A percentile compares a stretch with the other conserved stretches of the same genome.
phyloP scores from a whole-genome alignment of 2,329 filamentous ascomycete species.

The Diaporthe helianthi region DNA sequence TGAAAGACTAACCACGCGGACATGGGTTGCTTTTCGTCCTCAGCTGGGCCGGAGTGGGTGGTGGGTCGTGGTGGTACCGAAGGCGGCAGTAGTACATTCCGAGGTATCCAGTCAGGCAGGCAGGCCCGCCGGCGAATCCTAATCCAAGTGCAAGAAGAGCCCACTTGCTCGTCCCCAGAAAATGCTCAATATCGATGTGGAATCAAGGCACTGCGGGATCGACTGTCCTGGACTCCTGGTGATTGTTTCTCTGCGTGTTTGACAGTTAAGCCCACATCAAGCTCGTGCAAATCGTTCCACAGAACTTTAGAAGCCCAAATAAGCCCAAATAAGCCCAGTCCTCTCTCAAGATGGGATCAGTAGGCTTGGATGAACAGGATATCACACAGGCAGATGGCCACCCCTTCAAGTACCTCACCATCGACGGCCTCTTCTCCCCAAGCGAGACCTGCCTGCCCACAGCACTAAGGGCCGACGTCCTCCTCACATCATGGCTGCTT shows the following conservation, averaged over 20 bases:
- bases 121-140: not conserved
- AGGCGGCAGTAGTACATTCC: not conserved
- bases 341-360: constrained; percentile 24
- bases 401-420: constrained; percentile 40
- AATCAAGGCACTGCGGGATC: not conserved
- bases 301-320: too few species aligned
- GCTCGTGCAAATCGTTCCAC: not conserved
- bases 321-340: not conserved
- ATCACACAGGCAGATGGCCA: constrained; percentile 22
- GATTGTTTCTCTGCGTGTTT: constrained; percentile 9
- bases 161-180: not conserved
- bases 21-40: not conserved
- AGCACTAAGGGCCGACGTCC: constrained; percentile 48
- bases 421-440: constrained; percentile 40
- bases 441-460: constrained; percentile 41
- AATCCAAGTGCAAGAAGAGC: not conserved
- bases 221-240: not conserved
- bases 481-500: constrained; percentile 53
- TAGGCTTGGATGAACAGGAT: constrained; percentile 24
- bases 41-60: not conserved
- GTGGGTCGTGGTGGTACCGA: not conserved
- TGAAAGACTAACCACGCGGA: not conserved
- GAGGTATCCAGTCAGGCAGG: not conserved
- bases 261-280: not conserved
- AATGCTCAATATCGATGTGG: constrained; percentile 3